Evolutionary conservation across 2,329 filamentous ascomycete genomes (phyloP).

Genomic region (Neocucurbitaria cava): DNA sequence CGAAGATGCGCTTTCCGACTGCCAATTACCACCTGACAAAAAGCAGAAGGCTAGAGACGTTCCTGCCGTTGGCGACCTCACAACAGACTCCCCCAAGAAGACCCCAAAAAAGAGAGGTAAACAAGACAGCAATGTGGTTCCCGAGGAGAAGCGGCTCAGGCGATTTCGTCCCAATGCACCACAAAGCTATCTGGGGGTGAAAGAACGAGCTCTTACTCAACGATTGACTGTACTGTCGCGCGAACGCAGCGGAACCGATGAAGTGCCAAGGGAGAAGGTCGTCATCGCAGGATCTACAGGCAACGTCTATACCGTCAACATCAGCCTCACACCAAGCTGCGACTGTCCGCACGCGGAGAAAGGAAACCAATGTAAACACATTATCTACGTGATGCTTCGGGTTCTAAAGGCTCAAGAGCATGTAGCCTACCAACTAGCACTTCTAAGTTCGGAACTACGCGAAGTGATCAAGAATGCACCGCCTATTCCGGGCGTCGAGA

Average conservation of each 20-base stretch:
- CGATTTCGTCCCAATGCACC: slow-evolving; percentile 52
- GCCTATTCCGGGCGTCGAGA: slow-evolving; percentile 53
- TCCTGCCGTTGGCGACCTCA: slow-evolving; percentile 13
- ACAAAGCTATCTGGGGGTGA: slow-evolving; percentile 54
- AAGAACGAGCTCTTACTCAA: slow-evolving; percentile 59
- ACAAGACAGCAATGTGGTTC: slow-evolving; percentile 15
- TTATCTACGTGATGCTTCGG: slow-evolving; percentile 66
- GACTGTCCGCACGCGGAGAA: slow-evolving; percentile 62
- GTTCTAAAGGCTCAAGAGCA: slow-evolving; percentile 64
- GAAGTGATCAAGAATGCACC: slow-evolving; percentile 63
- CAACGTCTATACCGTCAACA: slow-evolving; percentile 65
- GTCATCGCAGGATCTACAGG: slow-evolving; percentile 67
- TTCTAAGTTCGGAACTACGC: slow-evolving; percentile 64
- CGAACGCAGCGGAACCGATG: slow-evolving; percentile 51
- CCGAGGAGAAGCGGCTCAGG: slow-evolving; percentile 41
- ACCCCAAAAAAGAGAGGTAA: slow-evolving; percentile 27
- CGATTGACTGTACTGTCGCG: slow-evolving; percentile 66
- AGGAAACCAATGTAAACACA: slow-evolving; percentile 70
- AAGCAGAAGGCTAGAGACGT: slow-evolving; percentile 3
- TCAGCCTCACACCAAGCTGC: slow-evolving; percentile 61
- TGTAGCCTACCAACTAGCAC: slow-evolving; percentile 66
- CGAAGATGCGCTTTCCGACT: not conserved
- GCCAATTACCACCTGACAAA: slow-evolving; percentile 12
- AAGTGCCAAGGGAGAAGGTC: slow-evolving; percentile 60
- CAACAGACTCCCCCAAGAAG: slow-evolving; percentile 18